Percentiles rank a stretch among this genome's conserved stretches.
Evolutionary conservation across 2,329 filamentous ascomycete species (phyloP).

Genomic region (Colletotrichum australisinense): DNA sequence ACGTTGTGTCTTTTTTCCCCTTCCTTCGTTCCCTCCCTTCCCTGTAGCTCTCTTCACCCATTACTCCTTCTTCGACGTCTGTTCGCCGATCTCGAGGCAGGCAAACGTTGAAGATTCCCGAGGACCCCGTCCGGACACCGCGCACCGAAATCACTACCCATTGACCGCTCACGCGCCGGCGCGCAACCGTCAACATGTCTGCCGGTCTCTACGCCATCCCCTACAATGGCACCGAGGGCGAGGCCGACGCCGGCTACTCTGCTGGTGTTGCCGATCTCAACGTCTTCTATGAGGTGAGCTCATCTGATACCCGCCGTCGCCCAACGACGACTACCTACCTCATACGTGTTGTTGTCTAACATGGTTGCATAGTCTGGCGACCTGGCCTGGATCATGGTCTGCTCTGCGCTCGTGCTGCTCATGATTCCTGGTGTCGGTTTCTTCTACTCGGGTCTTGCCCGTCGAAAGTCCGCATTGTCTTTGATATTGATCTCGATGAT

Average conservation of each 20-base stretch:
- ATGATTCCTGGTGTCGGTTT: slow-evolving; percentile 96
- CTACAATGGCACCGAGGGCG: slow-evolving; percentile 63
- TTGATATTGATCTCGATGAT: slow-evolving; percentile 89
- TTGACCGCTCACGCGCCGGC: slow-evolving; percentile 19
- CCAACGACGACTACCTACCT: slow-evolving; percentile 35
- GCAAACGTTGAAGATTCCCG: slow-evolving; percentile 13
- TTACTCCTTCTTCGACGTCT: slow-evolving; percentile 11
- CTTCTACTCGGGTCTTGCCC: slow-evolving; percentile 92
- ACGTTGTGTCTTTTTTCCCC: background rate
- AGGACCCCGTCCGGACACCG: background rate
- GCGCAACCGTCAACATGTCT: slow-evolving; percentile 43
- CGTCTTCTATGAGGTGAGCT: slow-evolving; percentile 80
- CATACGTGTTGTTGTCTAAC: background rate
- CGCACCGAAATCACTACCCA: background rate
- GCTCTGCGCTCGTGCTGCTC: slow-evolving; percentile 83
- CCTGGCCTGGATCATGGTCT: slow-evolving; percentile 83
- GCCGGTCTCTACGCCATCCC: slow-evolving; percentile 46
- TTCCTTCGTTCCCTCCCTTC: background rate
- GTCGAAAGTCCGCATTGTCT: slow-evolving; percentile 88
- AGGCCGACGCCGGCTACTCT: slow-evolving; percentile 64
- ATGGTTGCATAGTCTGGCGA: slow-evolving; percentile 72
- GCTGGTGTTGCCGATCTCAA: slow-evolving; percentile 76
- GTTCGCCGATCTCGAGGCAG: slow-evolving; percentile 17
- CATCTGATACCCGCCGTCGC: background rate
- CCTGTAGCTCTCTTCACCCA: background rate